These are phyloP conservation scores for Globisporangium radiosum DNA, from an alignment of 352 stramenopile genomes.

Conservation along the genomic window DNA sequence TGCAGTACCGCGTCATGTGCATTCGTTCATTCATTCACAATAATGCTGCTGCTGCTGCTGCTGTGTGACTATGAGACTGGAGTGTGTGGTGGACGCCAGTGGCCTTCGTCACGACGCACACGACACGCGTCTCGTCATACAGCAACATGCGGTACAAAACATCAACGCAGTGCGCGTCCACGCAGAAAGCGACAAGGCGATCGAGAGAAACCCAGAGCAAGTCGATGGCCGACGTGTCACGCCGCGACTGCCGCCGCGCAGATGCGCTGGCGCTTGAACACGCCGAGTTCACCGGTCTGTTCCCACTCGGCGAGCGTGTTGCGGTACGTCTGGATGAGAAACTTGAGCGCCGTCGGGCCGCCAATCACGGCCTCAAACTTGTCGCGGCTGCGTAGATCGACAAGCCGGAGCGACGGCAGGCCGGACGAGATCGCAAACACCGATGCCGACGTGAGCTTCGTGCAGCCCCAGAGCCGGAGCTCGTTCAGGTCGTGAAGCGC, in stretches of 20 bases:
- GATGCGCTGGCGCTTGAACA: conserved; percentile 59
- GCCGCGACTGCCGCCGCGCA: conserved; percentile 38
- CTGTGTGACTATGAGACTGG: too few relatives aligned
- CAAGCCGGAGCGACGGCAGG: conserved; percentile 48
- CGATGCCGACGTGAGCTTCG: conserved; percentile 65
- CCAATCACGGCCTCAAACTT: conserved; percentile 75
- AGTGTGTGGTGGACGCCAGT: too few relatives aligned
- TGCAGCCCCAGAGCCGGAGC: conserved; percentile 76
- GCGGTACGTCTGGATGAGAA: conserved; percentile 72
- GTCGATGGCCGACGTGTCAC: conserved; percentile 14
- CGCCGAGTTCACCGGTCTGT: conserved; percentile 52
- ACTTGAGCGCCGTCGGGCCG: conserved; percentile 62
- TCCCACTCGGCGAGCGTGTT: conserved; percentile 67
- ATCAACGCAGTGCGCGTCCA: neutral
- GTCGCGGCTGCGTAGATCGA: conserved; percentile 76
- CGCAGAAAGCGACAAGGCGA: neutral
- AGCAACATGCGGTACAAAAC: neutral
- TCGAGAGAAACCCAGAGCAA: neutral
- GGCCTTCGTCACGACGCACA: too few relatives aligned
- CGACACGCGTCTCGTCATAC: too few relatives aligned
- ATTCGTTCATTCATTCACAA: too few relatives aligned
- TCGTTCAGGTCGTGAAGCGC: conserved; percentile 54
- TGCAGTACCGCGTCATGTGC: too few relatives aligned
- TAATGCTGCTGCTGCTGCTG: too few relatives aligned
- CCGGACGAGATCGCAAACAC: conserved; percentile 66